Percentiles rank a stretch among this genome's conserved stretches.
Conservation (phyloP, 441 rosid species). For the Corymbia calophylla region DNA sequence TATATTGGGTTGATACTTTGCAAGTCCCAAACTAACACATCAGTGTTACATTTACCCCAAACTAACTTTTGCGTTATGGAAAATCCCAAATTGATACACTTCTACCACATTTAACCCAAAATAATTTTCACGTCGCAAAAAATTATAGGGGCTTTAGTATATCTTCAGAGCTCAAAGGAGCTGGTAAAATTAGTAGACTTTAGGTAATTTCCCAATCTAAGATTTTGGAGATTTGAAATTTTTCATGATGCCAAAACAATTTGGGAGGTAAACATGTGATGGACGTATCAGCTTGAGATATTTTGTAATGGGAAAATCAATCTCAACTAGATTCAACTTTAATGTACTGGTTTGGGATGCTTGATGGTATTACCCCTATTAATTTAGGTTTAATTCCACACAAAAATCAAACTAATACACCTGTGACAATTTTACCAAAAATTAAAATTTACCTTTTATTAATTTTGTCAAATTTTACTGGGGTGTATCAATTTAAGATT, state of each 20-base stretch:
- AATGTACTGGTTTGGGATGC: neutral
- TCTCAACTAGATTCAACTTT: fast-evolving
- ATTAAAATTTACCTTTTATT: too few species aligned
- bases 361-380: neutral
- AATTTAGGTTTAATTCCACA: neutral
- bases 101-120: neutral
- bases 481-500: fast-evolving
- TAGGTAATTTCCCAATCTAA: neutral
- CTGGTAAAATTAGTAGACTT: neutral
- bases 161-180: neutral
- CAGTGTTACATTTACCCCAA: neutral
- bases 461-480: too few species aligned
- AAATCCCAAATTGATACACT: too few species aligned
- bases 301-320: fast-evolving
- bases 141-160: neutral
- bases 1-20: neutral
- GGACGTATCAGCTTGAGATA: fast-evolving
- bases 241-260: neutral
- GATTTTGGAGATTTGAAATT: neutral
- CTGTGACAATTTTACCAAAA: too few species aligned
- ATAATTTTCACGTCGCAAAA: neutral
- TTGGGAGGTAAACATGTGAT: neutral
- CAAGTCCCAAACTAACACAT: neutral
- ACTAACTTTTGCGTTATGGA: neutral
- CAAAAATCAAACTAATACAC: neutral